These are phyloP conservation scores for Xylogone sp. DNA, from an alignment of 2,329 filamentous ascomycete species.

Conservation along the genomic window DNA sequence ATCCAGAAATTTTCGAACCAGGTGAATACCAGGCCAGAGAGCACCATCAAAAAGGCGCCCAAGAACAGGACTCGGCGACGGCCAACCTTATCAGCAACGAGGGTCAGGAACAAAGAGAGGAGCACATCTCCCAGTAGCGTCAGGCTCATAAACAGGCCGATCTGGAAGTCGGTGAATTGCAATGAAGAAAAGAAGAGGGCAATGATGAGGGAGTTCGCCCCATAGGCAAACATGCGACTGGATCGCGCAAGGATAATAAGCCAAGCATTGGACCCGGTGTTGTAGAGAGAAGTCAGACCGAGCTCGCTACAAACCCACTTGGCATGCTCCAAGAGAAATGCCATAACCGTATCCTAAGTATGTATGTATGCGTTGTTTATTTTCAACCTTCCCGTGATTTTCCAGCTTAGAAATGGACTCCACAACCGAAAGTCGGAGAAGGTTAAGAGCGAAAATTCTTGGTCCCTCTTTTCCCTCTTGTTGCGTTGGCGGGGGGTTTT, in stretches of 20 bases:
- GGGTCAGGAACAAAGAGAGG: slow-evolving; percentile 53
- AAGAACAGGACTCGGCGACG: slow-evolving; percentile 45
- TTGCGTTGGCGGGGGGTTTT: background rate
- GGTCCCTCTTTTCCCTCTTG: background rate
- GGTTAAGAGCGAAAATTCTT: background rate
- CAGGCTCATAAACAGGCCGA: slow-evolving; percentile 62
- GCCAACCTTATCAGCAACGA: slow-evolving; percentile 55
- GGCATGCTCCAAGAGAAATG: slow-evolving; percentile 6
- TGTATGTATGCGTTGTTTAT: no score
- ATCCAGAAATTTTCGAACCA: slow-evolving; percentile 51
- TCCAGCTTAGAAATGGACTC: no score
- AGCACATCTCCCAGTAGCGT: slow-evolving; percentile 55
- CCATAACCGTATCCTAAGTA: background rate
- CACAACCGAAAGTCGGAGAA: background rate
- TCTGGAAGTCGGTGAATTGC: slow-evolving; percentile 44
- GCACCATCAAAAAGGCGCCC: slow-evolving; percentile 51
- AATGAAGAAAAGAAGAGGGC: slow-evolving; percentile 52
- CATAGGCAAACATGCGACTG: slow-evolving; percentile 59
- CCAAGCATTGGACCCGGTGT: slow-evolving; percentile 46
- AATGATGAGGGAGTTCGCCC: slow-evolving; percentile 51
- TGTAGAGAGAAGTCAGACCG: slow-evolving; percentile 39
- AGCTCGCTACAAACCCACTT: slow-evolving; percentile 32
- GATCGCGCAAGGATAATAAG: slow-evolving; percentile 54
- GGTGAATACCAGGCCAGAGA: slow-evolving; percentile 52
- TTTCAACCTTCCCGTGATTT: background rate